Conservation (phyloP, 176 grass and related monocot genomes). For the Aegilops umbellulata region DNA sequence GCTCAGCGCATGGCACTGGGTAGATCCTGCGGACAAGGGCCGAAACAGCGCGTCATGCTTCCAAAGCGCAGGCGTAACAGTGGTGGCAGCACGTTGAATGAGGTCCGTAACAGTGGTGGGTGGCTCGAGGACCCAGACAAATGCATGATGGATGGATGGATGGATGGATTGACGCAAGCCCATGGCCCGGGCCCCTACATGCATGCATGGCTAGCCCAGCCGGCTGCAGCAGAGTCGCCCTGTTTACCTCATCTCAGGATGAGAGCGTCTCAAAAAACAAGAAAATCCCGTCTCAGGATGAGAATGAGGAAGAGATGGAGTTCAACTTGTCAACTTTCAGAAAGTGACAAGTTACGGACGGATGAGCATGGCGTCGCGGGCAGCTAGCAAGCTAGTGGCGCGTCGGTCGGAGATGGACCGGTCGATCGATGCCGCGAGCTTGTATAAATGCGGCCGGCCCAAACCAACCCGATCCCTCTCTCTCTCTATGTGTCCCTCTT, state of each 20-base stretch:
- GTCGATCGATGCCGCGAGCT: neutral
- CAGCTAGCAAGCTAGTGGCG: neutral
- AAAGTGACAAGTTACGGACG: too few relatives aligned
- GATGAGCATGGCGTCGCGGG: neutral
- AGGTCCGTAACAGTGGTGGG: neutral
- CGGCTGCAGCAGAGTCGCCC: neutral
- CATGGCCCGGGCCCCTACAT: neutral
- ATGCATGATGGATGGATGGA: too few relatives aligned
- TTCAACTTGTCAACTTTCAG: too few relatives aligned
- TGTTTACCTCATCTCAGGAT: neutral
- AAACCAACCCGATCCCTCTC: neutral
- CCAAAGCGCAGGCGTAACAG: neutral
- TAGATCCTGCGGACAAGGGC: neutral
- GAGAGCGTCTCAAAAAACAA: too few relatives aligned
- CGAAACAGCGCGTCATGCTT: neutral
- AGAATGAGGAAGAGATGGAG: too few relatives aligned
- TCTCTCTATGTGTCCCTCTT: neutral
- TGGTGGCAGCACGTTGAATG: neutral
- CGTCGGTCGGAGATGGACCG: neutral
- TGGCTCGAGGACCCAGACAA: neutral
- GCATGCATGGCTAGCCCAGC: neutral
- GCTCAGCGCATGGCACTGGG: too few relatives aligned
- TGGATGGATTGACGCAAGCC: neutral
- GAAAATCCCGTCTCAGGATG: too few relatives aligned
- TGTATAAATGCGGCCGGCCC: conserved; percentile 7